Percentiles rank a stretch among this genome's conserved stretches.
Conservation (phyloP, 179 eudicot species). For the Patellifolia procumbens region DNA sequence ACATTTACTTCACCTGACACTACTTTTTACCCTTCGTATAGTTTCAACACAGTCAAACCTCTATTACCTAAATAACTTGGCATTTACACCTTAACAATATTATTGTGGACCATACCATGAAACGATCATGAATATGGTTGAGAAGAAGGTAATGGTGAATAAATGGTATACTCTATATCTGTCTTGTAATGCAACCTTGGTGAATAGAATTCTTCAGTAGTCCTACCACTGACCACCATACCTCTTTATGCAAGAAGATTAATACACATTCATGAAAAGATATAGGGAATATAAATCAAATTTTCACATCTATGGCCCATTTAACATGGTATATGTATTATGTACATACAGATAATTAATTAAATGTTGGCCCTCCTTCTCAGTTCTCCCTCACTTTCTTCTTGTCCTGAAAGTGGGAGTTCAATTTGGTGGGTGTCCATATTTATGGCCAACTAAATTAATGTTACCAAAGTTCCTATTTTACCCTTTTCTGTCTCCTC, state of each 20-base stretch:
- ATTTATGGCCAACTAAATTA: slow-evolving; percentile 25
- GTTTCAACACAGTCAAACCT: no score
- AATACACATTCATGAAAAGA: neutral
- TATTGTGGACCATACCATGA: neutral
- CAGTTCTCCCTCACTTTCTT: neutral
- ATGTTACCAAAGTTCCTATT: neutral
- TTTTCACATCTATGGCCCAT: neutral
- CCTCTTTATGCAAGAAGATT: slow-evolving; percentile 19
- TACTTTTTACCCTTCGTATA: no score
- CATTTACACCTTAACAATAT: no score
- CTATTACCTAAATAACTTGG: no score
- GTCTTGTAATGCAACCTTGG: neutral
- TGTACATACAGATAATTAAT: neutral
- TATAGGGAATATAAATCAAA: slow-evolving; percentile 16
- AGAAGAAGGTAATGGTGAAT: neutral
- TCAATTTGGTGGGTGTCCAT: slow-evolving; percentile 15
- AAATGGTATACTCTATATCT: neutral
- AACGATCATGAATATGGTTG: neutral
- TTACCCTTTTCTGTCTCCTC: neutral
- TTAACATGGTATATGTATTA: neutral
- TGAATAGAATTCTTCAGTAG: slow-evolving; percentile 1
- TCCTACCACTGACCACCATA: neutral
- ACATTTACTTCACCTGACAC: no score
- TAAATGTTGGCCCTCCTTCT: neutral
- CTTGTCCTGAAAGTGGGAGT: slow-evolving; percentile 10